Percentiles rank a stretch among this genome's conserved stretches.
Conservation (phyloP, 257 asterid genomes). For the Solanum raphanifolium region DNA sequence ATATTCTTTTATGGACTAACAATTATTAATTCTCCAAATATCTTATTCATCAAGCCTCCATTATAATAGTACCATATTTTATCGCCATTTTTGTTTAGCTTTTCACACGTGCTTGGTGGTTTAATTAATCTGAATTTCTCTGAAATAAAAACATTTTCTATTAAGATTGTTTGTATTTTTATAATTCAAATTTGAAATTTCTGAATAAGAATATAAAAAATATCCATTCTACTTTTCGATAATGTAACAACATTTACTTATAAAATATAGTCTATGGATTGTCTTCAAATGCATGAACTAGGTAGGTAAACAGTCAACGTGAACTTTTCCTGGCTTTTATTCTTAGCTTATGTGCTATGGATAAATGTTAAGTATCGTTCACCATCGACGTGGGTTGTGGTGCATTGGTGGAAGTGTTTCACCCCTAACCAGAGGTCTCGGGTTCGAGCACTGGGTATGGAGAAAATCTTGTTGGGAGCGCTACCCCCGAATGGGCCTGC, state of each 20-base stretch:
- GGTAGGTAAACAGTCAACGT: background rate
- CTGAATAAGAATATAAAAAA: too few species aligned
- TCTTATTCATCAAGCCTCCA: background rate
- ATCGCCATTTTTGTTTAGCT: background rate
- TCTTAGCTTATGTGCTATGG: background rate
- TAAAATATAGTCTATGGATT: background rate
- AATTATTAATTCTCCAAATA: background rate
- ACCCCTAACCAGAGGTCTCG: too few species aligned
- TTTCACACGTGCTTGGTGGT: background rate
- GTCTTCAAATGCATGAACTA: background rate
- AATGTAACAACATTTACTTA: background rate
- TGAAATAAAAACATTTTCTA: background rate
- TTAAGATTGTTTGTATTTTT: too few species aligned
- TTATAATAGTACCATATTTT: background rate
- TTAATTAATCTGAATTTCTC: background rate
- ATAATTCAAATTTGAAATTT: too few species aligned
- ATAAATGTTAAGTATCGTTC: background rate
- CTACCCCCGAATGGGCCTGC: too few species aligned
- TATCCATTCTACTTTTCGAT: too few species aligned
- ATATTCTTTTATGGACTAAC: background rate
- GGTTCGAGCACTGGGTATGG: too few species aligned
- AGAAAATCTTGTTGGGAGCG: too few species aligned
- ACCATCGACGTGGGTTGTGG: rapidly evolving
- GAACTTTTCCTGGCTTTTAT: background rate
- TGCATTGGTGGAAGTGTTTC: too few species aligned